These are phyloP conservation scores for Eustoma russellianum DNA, from an alignment of 257 asterid genomes.

Conservation along the genomic window DNA sequence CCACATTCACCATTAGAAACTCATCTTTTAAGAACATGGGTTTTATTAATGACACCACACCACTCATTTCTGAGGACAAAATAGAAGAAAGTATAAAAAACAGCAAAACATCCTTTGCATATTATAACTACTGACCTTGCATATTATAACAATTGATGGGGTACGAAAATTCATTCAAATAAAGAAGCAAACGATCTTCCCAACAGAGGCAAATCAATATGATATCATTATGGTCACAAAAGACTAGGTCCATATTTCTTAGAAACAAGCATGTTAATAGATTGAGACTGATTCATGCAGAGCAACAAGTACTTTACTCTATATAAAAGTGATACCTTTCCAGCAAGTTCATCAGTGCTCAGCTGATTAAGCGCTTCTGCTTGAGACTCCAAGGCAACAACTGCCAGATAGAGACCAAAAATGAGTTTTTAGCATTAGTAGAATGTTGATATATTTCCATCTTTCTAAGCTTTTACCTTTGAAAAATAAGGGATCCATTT, in stretches of 20 bases:
- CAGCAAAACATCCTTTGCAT: too few species aligned
- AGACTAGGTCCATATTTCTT: neutral
- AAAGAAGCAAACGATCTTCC: too few species aligned
- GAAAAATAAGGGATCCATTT: neutral
- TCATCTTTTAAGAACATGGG: too few species aligned
- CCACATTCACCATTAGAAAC: too few species aligned
- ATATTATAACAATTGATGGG: too few species aligned
- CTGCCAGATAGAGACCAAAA: slow-evolving; percentile 24
- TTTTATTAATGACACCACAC: too few species aligned
- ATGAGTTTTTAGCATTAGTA: slow-evolving; percentile 6
- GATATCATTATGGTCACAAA: neutral
- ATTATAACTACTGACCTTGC: too few species aligned
- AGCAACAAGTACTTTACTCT: too few species aligned
- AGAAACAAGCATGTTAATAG: neutral
- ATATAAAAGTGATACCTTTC: slow-evolving; percentile 46
- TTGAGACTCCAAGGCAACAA: slow-evolving; percentile 89
- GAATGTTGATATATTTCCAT: neutral
- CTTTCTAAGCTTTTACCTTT: neutral
- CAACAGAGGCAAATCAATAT: too few species aligned
- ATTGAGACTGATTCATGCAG: neutral
- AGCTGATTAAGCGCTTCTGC: slow-evolving; percentile 85
- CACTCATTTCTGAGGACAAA: neutral
- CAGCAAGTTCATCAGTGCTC: slow-evolving; percentile 81
- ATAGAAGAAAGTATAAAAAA: too few species aligned
- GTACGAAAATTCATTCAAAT: too few species aligned